Evolutionary conservation across 805 yeast species (phyloP), one percentile per base, ranked within the genome.

Genomic region (Lipomyces anomalus): DNA sequence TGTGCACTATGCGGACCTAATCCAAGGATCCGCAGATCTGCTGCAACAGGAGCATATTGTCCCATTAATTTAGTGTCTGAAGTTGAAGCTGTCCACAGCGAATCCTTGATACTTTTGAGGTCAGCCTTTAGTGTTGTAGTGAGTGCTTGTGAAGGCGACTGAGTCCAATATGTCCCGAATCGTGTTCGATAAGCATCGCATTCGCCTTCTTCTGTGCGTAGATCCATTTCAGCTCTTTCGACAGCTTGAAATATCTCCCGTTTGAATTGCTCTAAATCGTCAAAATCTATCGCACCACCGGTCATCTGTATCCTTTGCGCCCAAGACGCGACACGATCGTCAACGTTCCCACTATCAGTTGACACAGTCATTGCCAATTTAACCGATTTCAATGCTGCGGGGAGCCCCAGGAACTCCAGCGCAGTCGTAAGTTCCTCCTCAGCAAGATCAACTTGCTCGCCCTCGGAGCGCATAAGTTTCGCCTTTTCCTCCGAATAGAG

Each of bases 401-500:
- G 95, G 44, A 90, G 68, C 46, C 82, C 81, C 53, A 87, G 73
- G 56, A 76, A 87, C 57, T 88, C 97, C 47, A 88, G 71, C 6
- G 85, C 85, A 1, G 95, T 84, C 1, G 72, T 64, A 39, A 83
- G 72, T 59, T 89, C 92, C 62, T 85, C 84, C 57, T 86, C 78
- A 0, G 95, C 82, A 6, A 88, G 74, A 46, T 84, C 89, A 20
- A 79, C 74, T 48, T 73, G 73, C 49, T 89, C 97, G 37, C 80
- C 72, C 58, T 86, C 88, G 35, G 69, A 72, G 57, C 97, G 74
- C 38, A 87, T 64, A 30, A 85, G 65, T 52, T 75, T 79, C 0
- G 95, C 90, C 63, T 86, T 84, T 61, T 85, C 88, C 61, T 90
- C 98, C 0, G 95, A 83, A 62, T 92, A 92, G 52, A 80, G 70